Conservation (phyloP, 2,329 filamentous ascomycete species). For the Botryotinia calthae region DNA sequence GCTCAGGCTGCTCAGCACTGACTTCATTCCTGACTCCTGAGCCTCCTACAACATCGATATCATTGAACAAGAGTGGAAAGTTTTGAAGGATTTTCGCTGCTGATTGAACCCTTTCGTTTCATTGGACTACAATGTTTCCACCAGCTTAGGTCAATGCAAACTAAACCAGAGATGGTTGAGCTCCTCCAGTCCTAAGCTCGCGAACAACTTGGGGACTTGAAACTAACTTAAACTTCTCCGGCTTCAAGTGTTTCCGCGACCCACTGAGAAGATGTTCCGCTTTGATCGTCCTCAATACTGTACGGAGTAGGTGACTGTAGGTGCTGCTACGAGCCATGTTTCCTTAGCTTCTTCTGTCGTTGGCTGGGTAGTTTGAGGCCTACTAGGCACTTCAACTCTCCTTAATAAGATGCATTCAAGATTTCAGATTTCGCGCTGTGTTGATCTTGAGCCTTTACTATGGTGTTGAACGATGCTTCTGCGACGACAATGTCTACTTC, state of each 20-base stretch:
- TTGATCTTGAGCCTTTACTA: background rate
- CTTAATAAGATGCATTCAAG: background rate
- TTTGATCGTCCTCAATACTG: background rate
- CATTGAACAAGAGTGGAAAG: background rate
- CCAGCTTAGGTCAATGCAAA: background rate
- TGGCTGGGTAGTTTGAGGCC: no score
- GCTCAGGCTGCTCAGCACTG: background rate
- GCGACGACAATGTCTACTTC: background rate
- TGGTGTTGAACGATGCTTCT: background rate
- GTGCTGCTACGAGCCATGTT: background rate
- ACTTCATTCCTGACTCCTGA: background rate
- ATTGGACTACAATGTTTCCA: no score
- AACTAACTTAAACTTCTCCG: constrained; percentile 1
- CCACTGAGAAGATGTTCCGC: background rate
- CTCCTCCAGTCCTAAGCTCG: background rate
- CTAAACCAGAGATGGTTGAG: background rate
- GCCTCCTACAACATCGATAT: no score
- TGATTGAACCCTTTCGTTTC: background rate
- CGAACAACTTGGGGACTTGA: background rate
- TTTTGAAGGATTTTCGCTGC: no score
- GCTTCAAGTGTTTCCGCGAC: background rate
- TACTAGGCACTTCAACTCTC: background rate
- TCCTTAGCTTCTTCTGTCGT: background rate
- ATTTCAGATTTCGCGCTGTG: background rate
- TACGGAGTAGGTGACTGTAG: background rate